Base-by-base conservation (phyloP, 2,329 filamentous ascomycete species). In the Dothideomycetes sp. region DNA sequence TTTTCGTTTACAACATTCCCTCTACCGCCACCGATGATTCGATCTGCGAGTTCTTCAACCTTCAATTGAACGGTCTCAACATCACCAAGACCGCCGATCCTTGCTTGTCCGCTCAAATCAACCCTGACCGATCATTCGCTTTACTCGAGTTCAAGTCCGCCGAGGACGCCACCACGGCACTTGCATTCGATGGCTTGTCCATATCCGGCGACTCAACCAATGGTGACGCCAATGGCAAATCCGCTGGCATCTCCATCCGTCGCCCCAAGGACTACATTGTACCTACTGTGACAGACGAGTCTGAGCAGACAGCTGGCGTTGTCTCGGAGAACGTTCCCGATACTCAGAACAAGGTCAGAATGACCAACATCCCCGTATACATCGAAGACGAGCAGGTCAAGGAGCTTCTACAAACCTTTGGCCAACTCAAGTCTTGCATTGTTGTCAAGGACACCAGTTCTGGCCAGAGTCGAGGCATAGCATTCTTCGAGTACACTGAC, bases 211-310 rank as follows among this genome's bases (percentile, higher is more conserved):
- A 62, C 39, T 57, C 56, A 18, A 57, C 62, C 16, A 72, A 70
- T 42, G 71, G 69, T 10, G 64, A 65, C 16, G 61, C 69, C 19
- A 74, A 77, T 38, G 75, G 70, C 19, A 66, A 63, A 37, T 51
- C 59, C 2, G 58, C 64, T 34, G 81, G 82, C 5, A 69, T 96
- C 30, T 72, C 78, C 27, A 86, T 96, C 50, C 79, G 79, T 47
- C 77, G 91, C 34, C 93, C 93, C 31, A 95, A 94, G 65, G 91
- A 98, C 60, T 98, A 96, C 61, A 94, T 96, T 51, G 87, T 94
- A 38, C 89, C 89, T 8, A 79, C 83, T 11, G 70, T 83, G 24
- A 75, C 75, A 1, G 83, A 88, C 35, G 81, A 87, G 18, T 72
- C 76, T 33, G 73, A 80, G 31, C 81, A 81, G 52, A 78, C 88